phyloP scores from a whole-genome alignment of 1,284 basidiomycete species.

The Heterobasidion occidentale region DNA sequence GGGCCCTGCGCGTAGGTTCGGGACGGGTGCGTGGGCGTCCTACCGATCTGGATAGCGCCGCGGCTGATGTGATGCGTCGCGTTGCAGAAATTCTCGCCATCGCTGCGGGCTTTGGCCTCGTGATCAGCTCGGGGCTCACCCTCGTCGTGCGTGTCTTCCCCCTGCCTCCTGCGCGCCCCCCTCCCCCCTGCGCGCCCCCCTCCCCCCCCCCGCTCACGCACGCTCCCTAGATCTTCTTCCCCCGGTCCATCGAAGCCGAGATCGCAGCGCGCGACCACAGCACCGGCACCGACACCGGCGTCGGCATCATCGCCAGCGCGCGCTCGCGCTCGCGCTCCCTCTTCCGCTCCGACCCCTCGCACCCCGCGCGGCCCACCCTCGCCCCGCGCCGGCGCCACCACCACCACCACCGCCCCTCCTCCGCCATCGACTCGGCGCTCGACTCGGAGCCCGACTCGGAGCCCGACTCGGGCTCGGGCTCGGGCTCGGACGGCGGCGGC shows the following conservation, averaged over 20 bases:
- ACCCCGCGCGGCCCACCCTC: background rate
- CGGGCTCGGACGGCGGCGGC: too few species aligned
- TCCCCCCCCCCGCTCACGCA: too few species aligned
- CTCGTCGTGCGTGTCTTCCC: conserved; percentile 48
- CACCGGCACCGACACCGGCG: background rate
- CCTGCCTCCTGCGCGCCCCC: background rate
- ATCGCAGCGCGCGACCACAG: background rate
- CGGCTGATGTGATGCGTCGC: conserved; percentile 2
- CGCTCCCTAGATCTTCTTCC: too few species aligned
- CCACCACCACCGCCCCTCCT: background rate
- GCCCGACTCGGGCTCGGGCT: too few species aligned
- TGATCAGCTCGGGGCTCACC: conserved; percentile 64
- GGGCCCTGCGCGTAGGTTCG: conserved; percentile 10
- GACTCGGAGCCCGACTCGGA: too few species aligned
- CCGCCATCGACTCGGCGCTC: background rate
- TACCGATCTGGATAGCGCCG: too few species aligned
- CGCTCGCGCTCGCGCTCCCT: conserved; percentile 2
- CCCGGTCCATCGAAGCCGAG: conserved; percentile 60
- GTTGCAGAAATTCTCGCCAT: conserved; percentile 53
- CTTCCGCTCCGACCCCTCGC: conserved; percentile 4
- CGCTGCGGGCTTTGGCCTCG: conserved; percentile 48
- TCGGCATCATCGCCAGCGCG: background rate
- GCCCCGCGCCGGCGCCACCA: background rate
- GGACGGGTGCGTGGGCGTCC: conserved; percentile 32
- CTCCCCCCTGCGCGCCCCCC: too few species aligned